These are phyloP conservation scores for Tillandsia fasciculata DNA, from an alignment of 176 grass and related monocot species.

Conservation along the genomic window DNA sequence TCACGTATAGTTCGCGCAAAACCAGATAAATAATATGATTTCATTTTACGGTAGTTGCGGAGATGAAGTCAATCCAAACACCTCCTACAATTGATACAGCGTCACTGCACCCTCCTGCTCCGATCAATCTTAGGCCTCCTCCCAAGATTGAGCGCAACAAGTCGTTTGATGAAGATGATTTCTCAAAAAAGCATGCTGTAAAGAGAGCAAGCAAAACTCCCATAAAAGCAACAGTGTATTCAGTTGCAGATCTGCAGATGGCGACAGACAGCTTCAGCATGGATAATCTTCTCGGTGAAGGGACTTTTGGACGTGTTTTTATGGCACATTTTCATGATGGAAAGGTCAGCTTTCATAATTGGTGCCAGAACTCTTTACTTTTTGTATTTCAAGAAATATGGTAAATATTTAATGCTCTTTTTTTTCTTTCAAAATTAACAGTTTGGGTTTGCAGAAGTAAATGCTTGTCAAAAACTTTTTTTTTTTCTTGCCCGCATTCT, in stretches of 20 bases:
- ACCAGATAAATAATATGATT: conserved; percentile 6
- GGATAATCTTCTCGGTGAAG: conserved; percentile 85
- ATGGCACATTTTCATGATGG: conserved; percentile 72
- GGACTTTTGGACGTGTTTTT: conserved; percentile 89
- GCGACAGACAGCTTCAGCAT: conserved; percentile 85
- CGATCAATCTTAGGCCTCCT: conserved; percentile 65
- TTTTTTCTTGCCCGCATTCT: too few relatives aligned
- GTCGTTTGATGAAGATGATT: conserved; percentile 76
- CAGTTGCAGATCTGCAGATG: conserved; percentile 92
- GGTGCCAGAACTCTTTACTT: conserved; percentile 2
- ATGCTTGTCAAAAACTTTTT: too few relatives aligned
- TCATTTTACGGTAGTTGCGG: conserved; percentile 28
- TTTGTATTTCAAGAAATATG: conserved; percentile 4
- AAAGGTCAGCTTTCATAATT: conserved; percentile 45
- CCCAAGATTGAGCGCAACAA: conserved; percentile 55
- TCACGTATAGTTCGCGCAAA: not conserved
- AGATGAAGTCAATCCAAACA: conserved; percentile 43
- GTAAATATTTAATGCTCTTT: not conserved
- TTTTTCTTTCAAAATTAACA: not conserved
- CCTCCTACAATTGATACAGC: conserved; percentile 38
- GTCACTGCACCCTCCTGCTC: conserved; percentile 35
- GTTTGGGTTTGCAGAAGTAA: too few relatives aligned
- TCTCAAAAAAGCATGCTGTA: conserved; percentile 39
- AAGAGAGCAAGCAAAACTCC: conserved; percentile 44
- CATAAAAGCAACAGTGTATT: conserved; percentile 77